Base-by-base conservation (phyloP, 2,329 filamentous ascomycete species). In the Colletotrichum phormii region DNA sequence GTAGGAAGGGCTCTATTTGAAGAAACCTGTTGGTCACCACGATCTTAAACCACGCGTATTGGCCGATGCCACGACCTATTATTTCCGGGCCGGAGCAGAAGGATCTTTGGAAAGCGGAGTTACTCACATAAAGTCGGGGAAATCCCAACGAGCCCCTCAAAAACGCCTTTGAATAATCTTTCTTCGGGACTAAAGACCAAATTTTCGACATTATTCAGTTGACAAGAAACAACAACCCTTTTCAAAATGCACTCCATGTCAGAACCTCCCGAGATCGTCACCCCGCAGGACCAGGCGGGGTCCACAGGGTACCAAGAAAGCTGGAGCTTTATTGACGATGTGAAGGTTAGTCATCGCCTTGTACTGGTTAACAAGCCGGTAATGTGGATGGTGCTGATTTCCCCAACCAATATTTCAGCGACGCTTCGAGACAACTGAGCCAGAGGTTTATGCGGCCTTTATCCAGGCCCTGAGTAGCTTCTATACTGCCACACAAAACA, bases 391-490 rank as follows among this genome's bases (percentile, higher is more conserved):
- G 31, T 54, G 11, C 3, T 22, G 24, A 15, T 13, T 54, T 15
- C 8, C 42, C 69, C 64, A 26, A 72, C 59, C n/a, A 2, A 26
- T 8, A 29, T 24, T 13, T 12, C 60, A 72, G 70, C 59, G 24
- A 35, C 64, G 70, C n/a, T 72, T 72, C 33, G 70, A 69, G 42
- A 6, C 59, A 15, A 55, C 70, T 2, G 59, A 42, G 59, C 65
- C 70, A 8, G 70, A 72, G 18, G 54, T 72, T 26, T 72, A 72
- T 53, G 64, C 54, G 31, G 66, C 65, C 4, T 54, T 69, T 26
- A 69, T 64, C 12, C 60, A 64, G 49, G 70, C 59, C 11, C 65
- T 72, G 29, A 69, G 65, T 42, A 59, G 15, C n/a, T 72, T 64
- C 33, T 37, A 72, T 13, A 49, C 46, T 1, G 53, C 70, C 2